Conservation (phyloP, 768 basidiomycete genomes). For the Hypsizygus marmoreus region DNA sequence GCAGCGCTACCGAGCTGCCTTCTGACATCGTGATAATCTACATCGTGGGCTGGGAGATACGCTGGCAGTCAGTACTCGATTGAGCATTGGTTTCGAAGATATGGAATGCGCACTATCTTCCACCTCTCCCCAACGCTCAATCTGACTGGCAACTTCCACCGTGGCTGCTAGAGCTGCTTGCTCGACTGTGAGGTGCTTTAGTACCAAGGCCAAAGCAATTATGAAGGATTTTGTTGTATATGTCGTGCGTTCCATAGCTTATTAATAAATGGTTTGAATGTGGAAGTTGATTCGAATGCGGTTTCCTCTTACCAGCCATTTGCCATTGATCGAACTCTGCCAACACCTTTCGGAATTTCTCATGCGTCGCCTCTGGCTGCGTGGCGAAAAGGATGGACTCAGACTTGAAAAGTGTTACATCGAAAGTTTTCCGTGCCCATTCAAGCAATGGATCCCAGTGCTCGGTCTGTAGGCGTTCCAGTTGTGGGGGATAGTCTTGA, state of each 20-base stretch:
- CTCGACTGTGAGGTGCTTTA: conserved; percentile 75
- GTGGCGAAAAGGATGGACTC: conserved; percentile 69
- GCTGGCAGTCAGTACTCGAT: conserved; percentile 9
- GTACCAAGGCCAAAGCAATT: conserved; percentile 82
- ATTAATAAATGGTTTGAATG: conserved; percentile 8
- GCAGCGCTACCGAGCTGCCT: conserved; percentile 82
- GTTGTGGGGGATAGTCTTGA: conserved; percentile 69
- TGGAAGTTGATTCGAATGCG: background rate
- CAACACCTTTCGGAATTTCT: conserved; percentile 59
- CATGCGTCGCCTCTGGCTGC: conserved; percentile 71
- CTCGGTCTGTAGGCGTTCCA: conserved; percentile 75
- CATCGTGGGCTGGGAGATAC: conserved; percentile 80
- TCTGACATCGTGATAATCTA: conserved; percentile 93
- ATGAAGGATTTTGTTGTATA: conserved; percentile 91
- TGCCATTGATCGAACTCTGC: conserved; percentile 77
- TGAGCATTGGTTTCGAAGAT: no score
- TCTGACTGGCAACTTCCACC: conserved; percentile 95
- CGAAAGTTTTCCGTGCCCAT: conserved; percentile 73
- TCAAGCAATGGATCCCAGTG: conserved; percentile 89
- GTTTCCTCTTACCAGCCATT: conserved; percentile 70
- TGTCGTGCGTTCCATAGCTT: conserved; percentile 92
- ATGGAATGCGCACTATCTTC: conserved; percentile 99
- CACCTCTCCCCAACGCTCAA: conserved; percentile 98
- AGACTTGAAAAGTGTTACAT: conserved; percentile 66
- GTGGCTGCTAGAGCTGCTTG: conserved; percentile 83